Evolutionary conservation across 2,329 filamentous ascomycete genomes (phyloP), one percentile per base, ranked within the genome.

Genomic region (Aspergillus spinulosporus): DNA sequence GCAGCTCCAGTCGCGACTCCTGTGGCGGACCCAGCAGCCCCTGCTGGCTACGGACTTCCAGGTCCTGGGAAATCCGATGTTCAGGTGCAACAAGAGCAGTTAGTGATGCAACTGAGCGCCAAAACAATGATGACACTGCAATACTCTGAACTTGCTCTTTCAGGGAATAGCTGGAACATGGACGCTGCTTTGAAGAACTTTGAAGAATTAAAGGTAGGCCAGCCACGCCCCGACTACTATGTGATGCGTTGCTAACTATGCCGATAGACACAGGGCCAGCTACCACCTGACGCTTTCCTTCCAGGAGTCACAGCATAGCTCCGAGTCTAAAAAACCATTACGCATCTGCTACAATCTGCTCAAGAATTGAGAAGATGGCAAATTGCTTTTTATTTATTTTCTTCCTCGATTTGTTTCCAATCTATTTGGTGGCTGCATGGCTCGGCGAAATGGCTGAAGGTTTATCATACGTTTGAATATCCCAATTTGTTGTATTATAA

Each of bases 101-200:
- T 96, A 68, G 78, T 85, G 21, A 64, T 78, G 15, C 87, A 94
- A 69, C 81, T 97, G 51, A 88, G 85, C 62, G 85, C 85, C 62
- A 85, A 85, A 66, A 96, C 92, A 1, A 85, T 86, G 56, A 91
- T 99, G 86, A 94, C 85, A 6, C 74, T 86, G 7, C 80, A 89
- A 57, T 96, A 89, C 70, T 88, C 92, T 1, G 83, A 87, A 63
- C 83, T 95, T 79, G 97, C 93, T 66, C 80, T 97, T 12, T 81
- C 84, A 2, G 86, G 92, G 57, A 90, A 88, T 55, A 83, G 82
- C 37, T 97, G 92, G 91, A 84, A 95, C 69, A 84, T 92, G 48
- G 83, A 89, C 37, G 82, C 84, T 62, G 93, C 92, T 2, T 76
- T 92, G 63, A 78, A 82, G 52, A 84, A 89, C 32, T 97, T 96